These are phyloP conservation scores for Podila epigama DNA, from an alignment of 192 early-diverging fungal species.

Conservation along the genomic window DNA sequence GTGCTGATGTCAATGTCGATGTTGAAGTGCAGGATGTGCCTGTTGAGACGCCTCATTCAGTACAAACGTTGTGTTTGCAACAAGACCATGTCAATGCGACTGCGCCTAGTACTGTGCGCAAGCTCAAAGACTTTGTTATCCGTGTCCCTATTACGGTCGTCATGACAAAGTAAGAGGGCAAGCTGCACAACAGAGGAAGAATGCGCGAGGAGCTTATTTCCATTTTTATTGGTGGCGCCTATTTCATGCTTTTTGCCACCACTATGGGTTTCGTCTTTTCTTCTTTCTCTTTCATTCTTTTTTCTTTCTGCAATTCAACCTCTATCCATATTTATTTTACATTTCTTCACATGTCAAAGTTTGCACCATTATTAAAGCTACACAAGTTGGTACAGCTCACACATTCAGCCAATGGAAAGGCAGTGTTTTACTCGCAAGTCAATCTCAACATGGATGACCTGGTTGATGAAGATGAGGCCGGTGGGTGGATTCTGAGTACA, in stretches of 20 bases:
- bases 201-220: no score
- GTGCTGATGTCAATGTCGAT: no score
- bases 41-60: no score
- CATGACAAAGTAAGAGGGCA: no score
- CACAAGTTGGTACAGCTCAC: conserved; percentile 43
- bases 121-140: conserved; percentile 44
- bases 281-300: not conserved
- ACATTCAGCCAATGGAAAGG: conserved; percentile 35
- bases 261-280: not conserved
- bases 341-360: conserved; percentile 20
- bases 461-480: conserved; percentile 40
- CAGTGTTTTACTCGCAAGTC: conserved; percentile 45
- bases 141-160: conserved; percentile 35
- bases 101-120: conserved; percentile 12
- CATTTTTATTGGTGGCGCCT: no score
- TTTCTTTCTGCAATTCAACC: not conserved
- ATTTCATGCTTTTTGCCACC: conserved; percentile 3
- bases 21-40: no score
- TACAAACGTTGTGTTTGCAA: no score
- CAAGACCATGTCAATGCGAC: not conserved
- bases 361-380: conserved; percentile 20
- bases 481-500: conserved; percentile 36
- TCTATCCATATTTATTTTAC: not conserved
- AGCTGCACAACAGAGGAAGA: no score
- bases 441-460: conserved; percentile 16